phyloP scores from a whole-genome alignment of 306 rosid genomes.

The Citrullus amarus region DNA sequence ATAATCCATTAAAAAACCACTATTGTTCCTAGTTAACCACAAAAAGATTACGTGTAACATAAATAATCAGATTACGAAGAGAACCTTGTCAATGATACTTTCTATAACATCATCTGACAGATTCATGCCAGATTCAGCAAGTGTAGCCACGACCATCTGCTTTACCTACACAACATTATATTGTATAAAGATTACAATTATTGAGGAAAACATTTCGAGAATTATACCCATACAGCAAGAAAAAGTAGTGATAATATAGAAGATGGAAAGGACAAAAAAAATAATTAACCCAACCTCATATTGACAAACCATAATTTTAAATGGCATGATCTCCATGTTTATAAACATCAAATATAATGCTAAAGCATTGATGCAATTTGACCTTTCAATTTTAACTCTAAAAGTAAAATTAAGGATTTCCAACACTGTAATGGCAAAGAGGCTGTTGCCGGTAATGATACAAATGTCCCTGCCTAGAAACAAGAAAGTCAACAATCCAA shows the following conservation, averaged over 20 bases:
- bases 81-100: constrained; percentile 64
- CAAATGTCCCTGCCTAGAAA: neutral
- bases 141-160: constrained; percentile 84
- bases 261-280: neutral
- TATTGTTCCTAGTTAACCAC: neutral
- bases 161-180: constrained; percentile 34
- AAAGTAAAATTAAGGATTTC: neutral
- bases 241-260: neutral
- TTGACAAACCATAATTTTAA: neutral
- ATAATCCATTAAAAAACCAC: neutral
- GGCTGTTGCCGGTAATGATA: neutral
- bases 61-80: constrained; percentile 14
- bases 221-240: neutral
- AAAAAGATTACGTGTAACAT: neutral
- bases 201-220: neutral
- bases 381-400: neutral
- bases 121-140: constrained; percentile 75
- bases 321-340: neutral
- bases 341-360: neutral
- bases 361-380: neutral
- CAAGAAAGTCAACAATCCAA: neutral
- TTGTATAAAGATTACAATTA: neutral
- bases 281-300: neutral
- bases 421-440: neutral
- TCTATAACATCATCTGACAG: constrained; percentile 62